Base-by-base conservation (phyloP, 2,329 filamentous ascomycete species). In the Aspergillus oerlinghausenensis region DNA sequence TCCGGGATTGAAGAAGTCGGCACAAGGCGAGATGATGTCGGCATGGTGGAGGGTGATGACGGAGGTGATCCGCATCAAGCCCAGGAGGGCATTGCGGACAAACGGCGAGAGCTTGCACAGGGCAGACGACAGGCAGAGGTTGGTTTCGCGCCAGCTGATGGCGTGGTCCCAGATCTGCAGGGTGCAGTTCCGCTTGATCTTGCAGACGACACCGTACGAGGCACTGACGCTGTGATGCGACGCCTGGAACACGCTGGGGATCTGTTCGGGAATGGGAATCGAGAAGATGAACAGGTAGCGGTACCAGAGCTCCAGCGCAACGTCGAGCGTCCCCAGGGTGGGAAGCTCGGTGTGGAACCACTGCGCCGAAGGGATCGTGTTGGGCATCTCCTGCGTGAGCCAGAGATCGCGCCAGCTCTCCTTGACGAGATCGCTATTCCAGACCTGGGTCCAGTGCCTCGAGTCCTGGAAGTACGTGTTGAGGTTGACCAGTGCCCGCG, bases 121-220 rank as follows among this genome's bases (percentile, higher is more conserved):
- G 0, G 79, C 78, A 2, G 79, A 79, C 6, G 77, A 80, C 38
- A 80, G 73, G 61, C 77, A 79, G 38, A 80, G 73, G 51, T 78
- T 80, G 50, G 75, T 81, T 63, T 85, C 83, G 59, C 83, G 75
- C 83, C 83, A 86, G 48, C 79, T 81, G 60, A 86, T 85, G 19
- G 81, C 82, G 65, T 86, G 84, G 61, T 86, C 84, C 84, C 84
- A 86, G 56, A 86, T 84, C 60, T 84, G 82, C 32, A 85, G 76
- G 0, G 81, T 84, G 56, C 82, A 83, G 55, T 80, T 79, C 26
- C 82, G 77, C 69, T 84, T 84, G 61, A 85, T 75, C 70, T 86
- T 85, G 69, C 83, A 84, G 9, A 86, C 79, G 57, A 86, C 81
- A 35, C 84, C 84, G 56, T 85, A 86, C 0, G 83, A 80, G 4